Conservation (phyloP, 2,329 filamentous ascomycete species). For the Penicillium sp. region DNA sequence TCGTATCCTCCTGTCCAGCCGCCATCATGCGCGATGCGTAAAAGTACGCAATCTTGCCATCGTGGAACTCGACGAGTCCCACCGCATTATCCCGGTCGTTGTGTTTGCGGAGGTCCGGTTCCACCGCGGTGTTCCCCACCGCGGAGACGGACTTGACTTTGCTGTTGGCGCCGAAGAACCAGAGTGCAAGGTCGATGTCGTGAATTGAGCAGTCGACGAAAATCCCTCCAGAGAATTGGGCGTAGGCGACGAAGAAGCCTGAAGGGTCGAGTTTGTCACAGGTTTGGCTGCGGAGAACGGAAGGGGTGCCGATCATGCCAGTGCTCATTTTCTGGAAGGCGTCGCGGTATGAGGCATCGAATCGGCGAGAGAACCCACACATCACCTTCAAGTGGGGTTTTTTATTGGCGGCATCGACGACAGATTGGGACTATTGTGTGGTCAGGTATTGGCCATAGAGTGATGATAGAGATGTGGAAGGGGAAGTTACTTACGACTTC, state of each 20-base stretch:
- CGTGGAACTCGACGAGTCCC: constrained; percentile 64
- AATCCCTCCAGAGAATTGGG: constrained; percentile 64
- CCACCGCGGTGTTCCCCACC: constrained; percentile 58
- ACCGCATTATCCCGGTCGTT: constrained; percentile 63
- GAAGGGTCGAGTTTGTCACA: constrained; percentile 65
- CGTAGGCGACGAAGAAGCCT: constrained; percentile 68
- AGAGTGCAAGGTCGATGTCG: constrained; percentile 65
- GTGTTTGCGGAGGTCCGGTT: constrained; percentile 57
- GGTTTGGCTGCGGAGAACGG: constrained; percentile 63
- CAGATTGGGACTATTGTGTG: constrained; percentile 53
- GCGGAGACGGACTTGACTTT: constrained; percentile 57
- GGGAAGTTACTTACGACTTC: constrained; percentile 52
- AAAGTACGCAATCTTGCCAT: constrained; percentile 62
- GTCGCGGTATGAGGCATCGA: constrained; percentile 64
- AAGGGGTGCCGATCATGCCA: constrained; percentile 59
- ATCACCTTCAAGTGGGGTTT: constrained; percentile 64
- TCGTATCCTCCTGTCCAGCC: constrained; percentile 64
- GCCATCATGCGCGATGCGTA: constrained; percentile 67
- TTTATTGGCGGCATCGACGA: constrained; percentile 56
- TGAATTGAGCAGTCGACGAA: constrained; percentile 71
- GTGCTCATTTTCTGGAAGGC: constrained; percentile 53
- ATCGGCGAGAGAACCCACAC: constrained; percentile 65
- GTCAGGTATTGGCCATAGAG: not conserved
- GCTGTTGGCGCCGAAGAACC: constrained; percentile 59
- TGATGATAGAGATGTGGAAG: not conserved